phyloP scores from a whole-genome alignment of 345 rosid genomes.

The Lepidium sativum region DNA sequence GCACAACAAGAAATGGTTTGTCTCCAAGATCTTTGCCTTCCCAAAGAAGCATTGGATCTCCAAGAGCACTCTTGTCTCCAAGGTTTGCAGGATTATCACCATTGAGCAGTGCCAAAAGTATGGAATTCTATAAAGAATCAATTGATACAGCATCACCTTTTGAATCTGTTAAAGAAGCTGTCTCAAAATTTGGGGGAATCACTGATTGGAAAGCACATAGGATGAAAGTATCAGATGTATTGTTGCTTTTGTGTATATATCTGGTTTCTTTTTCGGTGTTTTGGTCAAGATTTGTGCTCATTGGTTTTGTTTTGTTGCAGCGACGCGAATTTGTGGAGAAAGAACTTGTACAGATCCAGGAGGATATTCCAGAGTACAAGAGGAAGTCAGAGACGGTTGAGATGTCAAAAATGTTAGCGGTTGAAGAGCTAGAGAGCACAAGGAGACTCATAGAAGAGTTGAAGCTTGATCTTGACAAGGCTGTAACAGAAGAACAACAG shows the following conservation, averaged over 20 bases:
- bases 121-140: conserved; percentile 39
- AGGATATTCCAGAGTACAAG: conserved; percentile 61
- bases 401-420: conserved; percentile 42
- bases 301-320: conserved; percentile 24
- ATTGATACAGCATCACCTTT: conserved; percentile 84
- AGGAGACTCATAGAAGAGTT: conserved; percentile 81
- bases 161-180: conserved; percentile 93
- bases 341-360: conserved; percentile 60
- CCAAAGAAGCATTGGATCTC: conserved; percentile 24
- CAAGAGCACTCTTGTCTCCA: conserved; percentile 26
- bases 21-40: conserved; percentile 22
- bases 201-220: conserved; percentile 96
- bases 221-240: conserved; percentile 74
- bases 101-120: conserved; percentile 16
- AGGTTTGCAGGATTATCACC: conserved; percentile 30
- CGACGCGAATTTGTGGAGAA: conserved; percentile 62
- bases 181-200: conserved; percentile 93
- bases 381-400: conserved; percentile 55
- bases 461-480: conserved; percentile 81
- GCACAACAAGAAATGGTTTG: conserved; percentile 14
- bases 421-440: conserved; percentile 67
- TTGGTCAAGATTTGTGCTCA: conserved; percentile 1
- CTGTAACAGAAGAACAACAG: conserved; percentile 81
- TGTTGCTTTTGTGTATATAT: not conserved
- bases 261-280: not conserved